A percentile compares a stretch with the other conserved stretches of the same genome.
These are phyloP conservation scores for Takashimella tepidaria DNA, from an alignment of 1,284 basidiomycete genomes.

Conservation along the genomic window DNA sequence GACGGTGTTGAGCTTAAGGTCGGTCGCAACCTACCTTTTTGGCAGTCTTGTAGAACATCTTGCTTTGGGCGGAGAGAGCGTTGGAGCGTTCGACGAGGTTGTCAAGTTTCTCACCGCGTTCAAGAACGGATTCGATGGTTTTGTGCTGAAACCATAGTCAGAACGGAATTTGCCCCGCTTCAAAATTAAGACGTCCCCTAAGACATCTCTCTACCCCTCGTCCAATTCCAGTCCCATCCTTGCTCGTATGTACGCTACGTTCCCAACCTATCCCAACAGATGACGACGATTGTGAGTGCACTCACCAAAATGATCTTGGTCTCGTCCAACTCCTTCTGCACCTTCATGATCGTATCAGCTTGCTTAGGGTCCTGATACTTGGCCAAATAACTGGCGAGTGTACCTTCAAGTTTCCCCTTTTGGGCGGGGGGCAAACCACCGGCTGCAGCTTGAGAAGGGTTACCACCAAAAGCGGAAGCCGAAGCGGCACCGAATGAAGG, in stretches of 20 bases:
- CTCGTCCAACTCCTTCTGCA: constrained; percentile 97
- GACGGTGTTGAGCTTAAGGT: too few species aligned
- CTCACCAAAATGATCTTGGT: constrained; percentile 94
- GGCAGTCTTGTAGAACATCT: constrained; percentile 92
- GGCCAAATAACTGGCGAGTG: constrained; percentile 72
- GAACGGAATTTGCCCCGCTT: neutral
- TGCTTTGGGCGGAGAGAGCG: constrained; percentile 81
- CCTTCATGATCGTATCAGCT: constrained; percentile 97
- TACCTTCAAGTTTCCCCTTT: constrained; percentile 50
- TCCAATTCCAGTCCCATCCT: too few species aligned
- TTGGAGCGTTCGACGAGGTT: constrained; percentile 94
- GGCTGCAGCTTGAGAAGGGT: constrained; percentile 42
- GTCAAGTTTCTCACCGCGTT: constrained; percentile 95
- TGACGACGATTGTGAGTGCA: constrained; percentile 20
- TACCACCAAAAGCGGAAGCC: constrained; percentile 41
- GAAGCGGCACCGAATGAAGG: constrained; percentile 39
- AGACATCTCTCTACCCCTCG: too few species aligned
- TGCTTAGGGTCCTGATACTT: constrained; percentile 98
- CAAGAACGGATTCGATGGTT: constrained; percentile 95
- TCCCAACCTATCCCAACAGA: too few species aligned
- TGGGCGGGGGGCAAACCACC: constrained; percentile 47
- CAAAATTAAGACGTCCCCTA: too few species aligned
- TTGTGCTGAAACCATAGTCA: constrained; percentile 69
- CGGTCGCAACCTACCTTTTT: constrained; percentile 75
- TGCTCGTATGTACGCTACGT: too few species aligned